A percentile compares a stretch with the other conserved stretches of the same genome.
These are phyloP conservation scores for Tanozyma kutaoensis DNA, from an alignment of 805 yeast species.

Conservation along the genomic window DNA sequence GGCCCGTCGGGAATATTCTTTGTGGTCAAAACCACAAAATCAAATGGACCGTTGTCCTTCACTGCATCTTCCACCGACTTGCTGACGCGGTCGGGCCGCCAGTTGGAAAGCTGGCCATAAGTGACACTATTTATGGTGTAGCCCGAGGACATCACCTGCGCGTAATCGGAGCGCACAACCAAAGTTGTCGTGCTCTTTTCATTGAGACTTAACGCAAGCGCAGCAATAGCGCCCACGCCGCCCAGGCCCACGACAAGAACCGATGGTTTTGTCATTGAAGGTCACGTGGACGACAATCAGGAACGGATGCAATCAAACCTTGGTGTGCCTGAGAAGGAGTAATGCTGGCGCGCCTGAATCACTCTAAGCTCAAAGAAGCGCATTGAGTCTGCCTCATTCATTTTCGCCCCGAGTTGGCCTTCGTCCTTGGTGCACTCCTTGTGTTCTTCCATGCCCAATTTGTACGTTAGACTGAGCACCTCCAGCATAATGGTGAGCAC, in stretches of 20 bases:
- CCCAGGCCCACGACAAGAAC: slow-evolving; percentile 73
- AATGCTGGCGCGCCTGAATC: slow-evolving; percentile 40
- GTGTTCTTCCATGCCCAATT: slow-evolving; percentile 15
- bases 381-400: slow-evolving; percentile 48
- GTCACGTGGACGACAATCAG: too few relatives aligned
- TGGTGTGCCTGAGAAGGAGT: slow-evolving; percentile 12
- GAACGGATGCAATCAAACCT: too few relatives aligned
- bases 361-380: slow-evolving; percentile 61
- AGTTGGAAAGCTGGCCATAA: slow-evolving; percentile 40
- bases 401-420: slow-evolving; percentile 22
- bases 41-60: slow-evolving; percentile 23
- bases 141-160: slow-evolving; percentile 36
- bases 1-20: slow-evolving; percentile 56
- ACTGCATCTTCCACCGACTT: slow-evolving; percentile 32
- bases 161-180: slow-evolving; percentile 56
- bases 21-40: slow-evolving; percentile 46
- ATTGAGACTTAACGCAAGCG: slow-evolving; percentile 41
- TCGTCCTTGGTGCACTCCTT: slow-evolving; percentile 1
- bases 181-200: slow-evolving; percentile 41
- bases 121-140: slow-evolving; percentile 47
- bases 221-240: slow-evolving; percentile 78
- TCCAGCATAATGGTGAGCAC: slow-evolving; percentile 42
- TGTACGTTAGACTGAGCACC: slow-evolving; percentile 36
- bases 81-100: slow-evolving; percentile 39
- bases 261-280: too few relatives aligned